These are phyloP conservation scores for Echinosphaeria canescens DNA, from an alignment of 2,329 filamentous ascomycete species.

Conservation along the genomic window DNA sequence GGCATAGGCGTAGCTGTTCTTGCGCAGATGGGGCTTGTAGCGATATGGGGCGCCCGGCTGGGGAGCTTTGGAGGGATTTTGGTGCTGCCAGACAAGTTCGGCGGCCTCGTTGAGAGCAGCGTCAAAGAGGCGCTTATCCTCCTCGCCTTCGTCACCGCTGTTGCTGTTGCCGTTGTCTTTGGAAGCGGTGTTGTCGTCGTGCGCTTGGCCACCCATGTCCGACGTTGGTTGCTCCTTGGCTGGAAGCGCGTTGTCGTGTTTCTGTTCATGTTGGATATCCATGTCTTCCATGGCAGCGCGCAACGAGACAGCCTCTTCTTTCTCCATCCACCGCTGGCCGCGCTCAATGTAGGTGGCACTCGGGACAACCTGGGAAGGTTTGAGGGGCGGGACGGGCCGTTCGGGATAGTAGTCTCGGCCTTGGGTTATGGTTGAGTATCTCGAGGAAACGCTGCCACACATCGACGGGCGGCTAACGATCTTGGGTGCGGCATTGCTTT, in stretches of 20 bases:
- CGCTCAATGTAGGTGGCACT: constrained; percentile 52
- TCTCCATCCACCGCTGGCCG: constrained; percentile 60
- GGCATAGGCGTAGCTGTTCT: constrained; percentile 49
- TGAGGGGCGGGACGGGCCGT: constrained; percentile 19
- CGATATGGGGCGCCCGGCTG: constrained; percentile 41
- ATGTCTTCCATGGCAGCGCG: constrained; percentile 55
- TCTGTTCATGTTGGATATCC: constrained; percentile 24
- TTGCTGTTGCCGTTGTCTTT: constrained; percentile 4
- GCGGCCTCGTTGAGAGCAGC: constrained; percentile 59
- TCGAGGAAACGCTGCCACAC: constrained; percentile 23
- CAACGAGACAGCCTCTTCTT: constrained; percentile 51
- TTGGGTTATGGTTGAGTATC: constrained; percentile 22
- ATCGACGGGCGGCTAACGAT: constrained; percentile 15
- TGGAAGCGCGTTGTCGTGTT: constrained; percentile 7
- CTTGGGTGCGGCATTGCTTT: constrained; percentile 8
- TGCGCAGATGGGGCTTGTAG: constrained; percentile 47
- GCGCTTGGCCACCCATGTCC: too few species aligned
- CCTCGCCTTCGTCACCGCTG: constrained; percentile 16
- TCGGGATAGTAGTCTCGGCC: constrained; percentile 30
- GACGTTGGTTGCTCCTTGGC: too few species aligned
- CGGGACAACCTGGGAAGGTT: constrained; percentile 37
- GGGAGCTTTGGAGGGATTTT: constrained; percentile 31
- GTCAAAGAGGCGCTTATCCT: constrained; percentile 40
- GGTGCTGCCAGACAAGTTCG: constrained; percentile 59
- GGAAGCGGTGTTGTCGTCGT: constrained; percentile 4